Evolutionary conservation across 2,329 filamentous ascomycete species (phyloP).

Genomic region (Trichoderma atrobrunneum): DNA sequence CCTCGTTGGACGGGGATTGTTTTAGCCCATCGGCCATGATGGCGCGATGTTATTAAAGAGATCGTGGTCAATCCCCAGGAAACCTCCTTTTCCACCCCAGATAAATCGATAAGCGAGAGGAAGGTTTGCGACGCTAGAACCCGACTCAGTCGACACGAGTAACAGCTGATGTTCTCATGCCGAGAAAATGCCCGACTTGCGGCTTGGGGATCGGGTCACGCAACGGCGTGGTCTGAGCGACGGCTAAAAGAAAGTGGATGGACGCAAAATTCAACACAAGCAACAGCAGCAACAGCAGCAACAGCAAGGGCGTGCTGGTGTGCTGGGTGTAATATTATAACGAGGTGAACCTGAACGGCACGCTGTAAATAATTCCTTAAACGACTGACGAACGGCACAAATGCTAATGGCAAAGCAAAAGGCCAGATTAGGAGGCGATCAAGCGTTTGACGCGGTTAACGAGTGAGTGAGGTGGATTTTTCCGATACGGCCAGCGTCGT

Average conservation of each 20-base stretch:
- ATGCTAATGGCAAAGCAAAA: neutral
- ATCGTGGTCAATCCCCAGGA: neutral
- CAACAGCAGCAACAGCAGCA: neutral
- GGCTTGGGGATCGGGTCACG: neutral
- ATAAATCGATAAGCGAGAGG: constrained; percentile 10
- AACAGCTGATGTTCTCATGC: neutral
- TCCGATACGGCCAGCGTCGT: constrained; percentile 6
- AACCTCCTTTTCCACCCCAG: neutral
- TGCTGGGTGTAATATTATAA: neutral
- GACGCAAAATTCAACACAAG: neutral
- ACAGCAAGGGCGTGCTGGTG: neutral
- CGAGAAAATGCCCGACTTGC: neutral
- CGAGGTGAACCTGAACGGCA: neutral
- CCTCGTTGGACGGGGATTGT: neutral
- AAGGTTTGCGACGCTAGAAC: constrained; percentile 2
- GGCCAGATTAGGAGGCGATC: neutral
- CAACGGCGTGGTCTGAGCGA: neutral
- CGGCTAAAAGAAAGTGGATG: neutral
- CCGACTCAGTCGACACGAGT: neutral
- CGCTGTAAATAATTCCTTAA: neutral
- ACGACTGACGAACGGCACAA: neutral
- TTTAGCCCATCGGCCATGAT: constrained; percentile 16
- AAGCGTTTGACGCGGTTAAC: neutral
- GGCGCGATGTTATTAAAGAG: constrained; percentile 6
- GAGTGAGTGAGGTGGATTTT: neutral